A percentile compares a stretch with the other conserved stretches of the same genome.
phyloP scores from a whole-genome alignment of 768 basidiomycete genomes.

The Boletus patriciae region DNA sequence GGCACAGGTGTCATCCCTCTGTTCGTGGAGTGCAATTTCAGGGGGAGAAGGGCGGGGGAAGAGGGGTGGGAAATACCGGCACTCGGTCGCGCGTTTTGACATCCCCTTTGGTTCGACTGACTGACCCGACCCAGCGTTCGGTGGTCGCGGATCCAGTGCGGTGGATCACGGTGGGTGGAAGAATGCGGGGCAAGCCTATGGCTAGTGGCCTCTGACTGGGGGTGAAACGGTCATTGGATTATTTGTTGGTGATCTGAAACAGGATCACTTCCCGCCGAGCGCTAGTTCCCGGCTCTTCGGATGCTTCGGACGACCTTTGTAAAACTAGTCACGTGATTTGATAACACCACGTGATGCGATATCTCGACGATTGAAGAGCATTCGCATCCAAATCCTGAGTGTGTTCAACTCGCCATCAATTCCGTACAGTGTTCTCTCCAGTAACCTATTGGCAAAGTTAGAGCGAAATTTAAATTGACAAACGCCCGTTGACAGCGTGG shows the following conservation, averaged over 20 bases:
- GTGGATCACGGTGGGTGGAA: neutral
- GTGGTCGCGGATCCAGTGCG: neutral
- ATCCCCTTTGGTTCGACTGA: neutral
- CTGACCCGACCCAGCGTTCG: neutral
- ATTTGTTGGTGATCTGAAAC: neutral
- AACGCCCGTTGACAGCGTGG: neutral
- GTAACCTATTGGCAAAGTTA: too few relatives aligned
- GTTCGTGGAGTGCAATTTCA: constrained; percentile 77
- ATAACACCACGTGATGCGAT: too few relatives aligned
- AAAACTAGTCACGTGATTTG: too few relatives aligned
- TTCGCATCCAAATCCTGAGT: too few relatives aligned
- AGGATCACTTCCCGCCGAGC: too few relatives aligned
- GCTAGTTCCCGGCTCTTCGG: too few relatives aligned
- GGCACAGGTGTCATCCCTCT: constrained; percentile 57
- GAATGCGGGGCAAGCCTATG: neutral
- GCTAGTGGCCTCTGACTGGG: neutral
- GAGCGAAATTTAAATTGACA: neutral
- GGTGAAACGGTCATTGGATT: neutral
- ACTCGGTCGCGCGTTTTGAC: neutral
- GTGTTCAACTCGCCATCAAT: too few relatives aligned
- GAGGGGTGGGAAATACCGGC: constrained; percentile 38
- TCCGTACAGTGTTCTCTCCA: too few relatives aligned
- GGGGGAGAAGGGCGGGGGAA: constrained; percentile 44
- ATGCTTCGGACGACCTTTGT: too few relatives aligned
- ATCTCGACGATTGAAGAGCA: neutral